Percentiles rank a stretch among this genome's conserved stretches.
phyloP scores from a whole-genome alignment of 805 yeast genomes.

The Komagataella phaffii region DNA sequence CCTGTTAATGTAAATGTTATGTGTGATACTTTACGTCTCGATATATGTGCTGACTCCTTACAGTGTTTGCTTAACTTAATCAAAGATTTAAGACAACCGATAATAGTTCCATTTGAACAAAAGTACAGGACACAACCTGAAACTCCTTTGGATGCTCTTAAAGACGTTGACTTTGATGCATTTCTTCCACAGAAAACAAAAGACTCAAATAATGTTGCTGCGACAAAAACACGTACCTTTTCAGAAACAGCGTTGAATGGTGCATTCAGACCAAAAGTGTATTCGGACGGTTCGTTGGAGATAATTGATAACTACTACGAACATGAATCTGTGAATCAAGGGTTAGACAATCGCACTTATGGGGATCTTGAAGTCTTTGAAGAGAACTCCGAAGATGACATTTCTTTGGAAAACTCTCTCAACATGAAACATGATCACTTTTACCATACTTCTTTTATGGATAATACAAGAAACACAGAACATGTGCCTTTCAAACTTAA shows the following conservation, averaged over 20 bases:
- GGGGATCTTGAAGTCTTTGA: not conserved
- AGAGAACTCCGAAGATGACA: conserved; percentile 6
- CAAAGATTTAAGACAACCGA: conserved; percentile 61
- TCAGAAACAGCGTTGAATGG: conserved; percentile 6
- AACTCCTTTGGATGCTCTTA: conserved; percentile 23
- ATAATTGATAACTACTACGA: not conserved
- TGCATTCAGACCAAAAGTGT: not conserved
- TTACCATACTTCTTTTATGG: not conserved
- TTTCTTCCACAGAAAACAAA: conserved; percentile 8
- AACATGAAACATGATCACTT: conserved; percentile 1
- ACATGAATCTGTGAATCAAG: not conserved
- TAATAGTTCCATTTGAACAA: conserved; percentile 42
- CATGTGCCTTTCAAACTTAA: conserved; percentile 5
- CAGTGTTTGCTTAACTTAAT: conserved; percentile 56
- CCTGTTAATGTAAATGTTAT: conserved; percentile 29
- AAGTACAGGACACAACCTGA: conserved; percentile 33
- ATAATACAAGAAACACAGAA: not conserved
- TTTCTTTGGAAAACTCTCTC: not conserved
- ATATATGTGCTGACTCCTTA: conserved; percentile 75
- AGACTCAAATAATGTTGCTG: conserved; percentile 9
- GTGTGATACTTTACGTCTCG: conserved; percentile 33
- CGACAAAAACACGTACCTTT: conserved; percentile 1
- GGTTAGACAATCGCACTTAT: not conserved
- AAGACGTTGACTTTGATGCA: conserved; percentile 24
- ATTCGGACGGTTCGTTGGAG: not conserved